phyloP scores from a whole-genome alignment of 108 stramenopile species.

The Pseudonitzschia multiseries region DNA sequence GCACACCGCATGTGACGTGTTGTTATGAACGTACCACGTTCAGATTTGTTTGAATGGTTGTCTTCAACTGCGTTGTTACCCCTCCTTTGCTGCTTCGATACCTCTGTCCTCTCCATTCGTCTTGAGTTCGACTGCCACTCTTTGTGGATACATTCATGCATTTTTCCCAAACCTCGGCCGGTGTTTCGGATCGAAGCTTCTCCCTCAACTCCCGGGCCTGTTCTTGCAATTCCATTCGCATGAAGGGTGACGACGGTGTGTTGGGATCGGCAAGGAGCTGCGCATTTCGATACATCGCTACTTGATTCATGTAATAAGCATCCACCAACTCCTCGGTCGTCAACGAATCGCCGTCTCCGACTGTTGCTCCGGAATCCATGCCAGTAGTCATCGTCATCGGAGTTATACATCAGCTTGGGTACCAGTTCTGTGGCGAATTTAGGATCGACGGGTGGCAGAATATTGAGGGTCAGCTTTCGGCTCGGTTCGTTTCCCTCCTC shows the following conservation, averaged over 20 bases:
- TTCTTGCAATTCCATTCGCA: slow-evolving; percentile 44
- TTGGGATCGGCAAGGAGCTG: slow-evolving; percentile 28
- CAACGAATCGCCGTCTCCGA: slow-evolving; percentile 22
- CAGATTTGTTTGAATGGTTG: slow-evolving; percentile 60
- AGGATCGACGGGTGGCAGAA: slow-evolving; percentile 74
- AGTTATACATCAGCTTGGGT: slow-evolving; percentile 36
- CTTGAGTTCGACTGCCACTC: background rate
- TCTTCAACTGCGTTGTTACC: slow-evolving; percentile 52
- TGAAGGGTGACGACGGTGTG: slow-evolving; percentile 14
- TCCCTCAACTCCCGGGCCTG: slow-evolving; percentile 42
- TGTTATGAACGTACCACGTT: slow-evolving; percentile 60
- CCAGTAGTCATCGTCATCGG: slow-evolving; percentile 14
- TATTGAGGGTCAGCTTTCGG: slow-evolving; percentile 58
- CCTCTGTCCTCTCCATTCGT: slow-evolving; percentile 40
- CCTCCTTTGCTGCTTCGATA: slow-evolving; percentile 54
- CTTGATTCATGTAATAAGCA: slow-evolving; percentile 71
- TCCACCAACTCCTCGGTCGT: slow-evolving; percentile 64
- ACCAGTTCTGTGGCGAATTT: slow-evolving; percentile 64
- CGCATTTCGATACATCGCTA: slow-evolving; percentile 43
- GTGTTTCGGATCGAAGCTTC: slow-evolving; percentile 42
- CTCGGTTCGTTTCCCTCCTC: slow-evolving; percentile 40
- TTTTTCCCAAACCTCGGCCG: slow-evolving; percentile 30
- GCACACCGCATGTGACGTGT: background rate
- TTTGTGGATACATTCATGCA: slow-evolving; percentile 18
- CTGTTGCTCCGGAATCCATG: background rate